Percentiles rank a stretch among this genome's conserved stretches.
Conservation (phyloP, 83 land plant genomes). For the Thuja plicata region DNA sequence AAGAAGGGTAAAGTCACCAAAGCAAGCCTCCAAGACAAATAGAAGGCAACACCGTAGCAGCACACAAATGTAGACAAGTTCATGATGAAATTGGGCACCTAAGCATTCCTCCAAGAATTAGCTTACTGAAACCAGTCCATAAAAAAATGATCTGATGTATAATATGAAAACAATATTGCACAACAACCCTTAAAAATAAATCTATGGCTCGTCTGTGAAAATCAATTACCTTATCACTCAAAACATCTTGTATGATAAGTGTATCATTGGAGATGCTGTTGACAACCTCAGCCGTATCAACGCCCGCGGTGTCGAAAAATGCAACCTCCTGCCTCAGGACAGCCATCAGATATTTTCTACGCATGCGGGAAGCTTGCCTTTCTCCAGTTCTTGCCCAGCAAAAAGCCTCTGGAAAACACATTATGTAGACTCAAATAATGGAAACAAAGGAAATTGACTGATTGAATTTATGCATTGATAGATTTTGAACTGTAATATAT, state of each 20-base stretch:
- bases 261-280: conserved; percentile 55
- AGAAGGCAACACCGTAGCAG: conserved; percentile 22
- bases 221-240: conserved; percentile 61
- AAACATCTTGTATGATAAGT: conserved; percentile 48
- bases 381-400: conserved; percentile 72
- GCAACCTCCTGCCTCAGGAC: conserved; percentile 60
- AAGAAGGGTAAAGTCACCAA: conserved; percentile 22
- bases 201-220: not conserved
- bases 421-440: not conserved
- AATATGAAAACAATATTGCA: not conserved
- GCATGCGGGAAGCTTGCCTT: conserved; percentile 52
- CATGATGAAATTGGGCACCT: conserved; percentile 39
- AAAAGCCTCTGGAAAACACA: conserved; percentile 37
- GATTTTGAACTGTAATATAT: not conserved
- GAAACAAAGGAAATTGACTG: not conserved
- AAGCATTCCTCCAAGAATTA: not conserved
- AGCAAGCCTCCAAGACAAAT: conserved; percentile 30
- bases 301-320: conserved; percentile 41
- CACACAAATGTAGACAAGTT: conserved; percentile 21
- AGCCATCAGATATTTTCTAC: conserved; percentile 52
- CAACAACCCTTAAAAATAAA: not conserved
- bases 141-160: not conserved
- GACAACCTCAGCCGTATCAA: conserved; percentile 45
- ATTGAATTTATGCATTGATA: not conserved
- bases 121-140: not conserved